These are phyloP conservation scores for Cephaloascus albidus DNA, from an alignment of 805 yeast species.

Conservation along the genomic window DNA sequence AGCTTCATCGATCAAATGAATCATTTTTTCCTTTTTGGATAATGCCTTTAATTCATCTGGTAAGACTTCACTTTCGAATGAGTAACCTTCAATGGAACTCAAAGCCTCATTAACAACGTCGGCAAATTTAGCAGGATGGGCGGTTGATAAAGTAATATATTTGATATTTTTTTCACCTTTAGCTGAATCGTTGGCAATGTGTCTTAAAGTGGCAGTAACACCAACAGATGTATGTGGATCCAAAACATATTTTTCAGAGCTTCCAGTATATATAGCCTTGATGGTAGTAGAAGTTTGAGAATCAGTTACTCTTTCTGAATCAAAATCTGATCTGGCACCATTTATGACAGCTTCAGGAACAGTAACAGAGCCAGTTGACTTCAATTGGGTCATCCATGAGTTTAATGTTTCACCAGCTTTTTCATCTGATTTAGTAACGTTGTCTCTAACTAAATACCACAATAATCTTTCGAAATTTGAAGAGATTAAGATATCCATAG, in stretches of 20 bases:
- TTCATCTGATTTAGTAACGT: slow-evolving; percentile 43
- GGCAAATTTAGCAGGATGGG: slow-evolving; percentile 98
- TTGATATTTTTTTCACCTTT: slow-evolving; percentile 26
- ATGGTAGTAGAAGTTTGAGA: slow-evolving; percentile 75
- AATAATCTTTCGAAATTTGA: slow-evolving; percentile 93
- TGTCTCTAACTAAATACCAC: slow-evolving; percentile 85
- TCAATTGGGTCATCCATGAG: slow-evolving; percentile 73
- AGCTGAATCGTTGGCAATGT: slow-evolving; percentile 38
- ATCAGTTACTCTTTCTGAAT: slow-evolving; percentile 73
- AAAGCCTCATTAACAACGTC: slow-evolving; percentile 89
- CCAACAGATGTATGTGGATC: slow-evolving; percentile 99
- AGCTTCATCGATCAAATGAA: slow-evolving; percentile 60
- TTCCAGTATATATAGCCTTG: slow-evolving; percentile 49
- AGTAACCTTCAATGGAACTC: slow-evolving; percentile 54
- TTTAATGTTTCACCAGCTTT: slow-evolving; percentile 69
- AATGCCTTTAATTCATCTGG: slow-evolving; percentile 80
- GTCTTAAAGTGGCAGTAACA: slow-evolving; percentile 64
- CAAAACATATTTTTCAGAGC: slow-evolving; percentile 62
- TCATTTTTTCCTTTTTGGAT: slow-evolving; percentile 63
- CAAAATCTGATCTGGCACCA: slow-evolving; percentile 62
- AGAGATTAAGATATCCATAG: slow-evolving; percentile 95
- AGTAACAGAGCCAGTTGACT: slow-evolving; percentile 63
- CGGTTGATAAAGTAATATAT: slow-evolving; percentile 82
- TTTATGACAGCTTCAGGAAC: slow-evolving; percentile 58
- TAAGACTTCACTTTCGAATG: slow-evolving; percentile 80